phyloP scores from a whole-genome alignment of 495 filamentous ascomycete genomes.

The Glonium stellatum region DNA sequence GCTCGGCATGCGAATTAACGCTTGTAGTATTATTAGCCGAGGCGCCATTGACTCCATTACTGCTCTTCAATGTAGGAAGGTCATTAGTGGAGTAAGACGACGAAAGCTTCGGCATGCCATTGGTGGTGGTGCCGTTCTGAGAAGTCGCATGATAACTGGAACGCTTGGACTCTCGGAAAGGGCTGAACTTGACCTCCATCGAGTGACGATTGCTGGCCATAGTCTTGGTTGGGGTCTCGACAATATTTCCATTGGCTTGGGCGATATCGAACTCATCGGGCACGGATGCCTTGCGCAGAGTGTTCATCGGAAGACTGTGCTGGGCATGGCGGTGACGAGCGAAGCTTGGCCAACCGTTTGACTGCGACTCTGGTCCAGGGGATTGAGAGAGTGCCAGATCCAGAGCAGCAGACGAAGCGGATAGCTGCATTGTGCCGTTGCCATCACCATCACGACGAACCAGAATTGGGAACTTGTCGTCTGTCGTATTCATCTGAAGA shows the following conservation, averaged over 20 bases:
- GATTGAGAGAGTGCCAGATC: conserved; percentile 70
- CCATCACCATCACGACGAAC: conserved; percentile 63
- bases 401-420: conserved; percentile 71
- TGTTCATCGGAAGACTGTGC: conserved; percentile 68
- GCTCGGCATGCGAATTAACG: conserved; percentile 60
- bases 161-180: conserved; percentile 30
- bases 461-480: conserved; percentile 79
- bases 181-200: conserved; percentile 43
- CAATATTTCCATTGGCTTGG: conserved; percentile 20
- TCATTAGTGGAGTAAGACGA: conserved; percentile 88
- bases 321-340: conserved; percentile 68
- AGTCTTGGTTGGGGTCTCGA: conserved; percentile 27
- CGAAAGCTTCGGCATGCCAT: conserved; percentile 55
- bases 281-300: conserved; percentile 31
- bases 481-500: conserved; percentile 64
- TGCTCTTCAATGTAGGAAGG: conserved; percentile 74
- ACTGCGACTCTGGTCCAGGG: conserved; percentile 50
- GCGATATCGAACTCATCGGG: conserved; percentile 26
- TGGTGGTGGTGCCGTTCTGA: conserved; percentile 30
- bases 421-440: conserved; percentile 65
- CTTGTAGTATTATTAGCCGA: conserved; percentile 44
- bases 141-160: conserved; percentile 44
- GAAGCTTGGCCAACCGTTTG: conserved; percentile 57
- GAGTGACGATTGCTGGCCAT: conserved; percentile 51
- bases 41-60: conserved; percentile 36